Evolutionary conservation across 768 basidiomycete species (phyloP), one percentile per base, ranked within the genome.

Genomic region (Cystobasidium ongulense): DNA sequence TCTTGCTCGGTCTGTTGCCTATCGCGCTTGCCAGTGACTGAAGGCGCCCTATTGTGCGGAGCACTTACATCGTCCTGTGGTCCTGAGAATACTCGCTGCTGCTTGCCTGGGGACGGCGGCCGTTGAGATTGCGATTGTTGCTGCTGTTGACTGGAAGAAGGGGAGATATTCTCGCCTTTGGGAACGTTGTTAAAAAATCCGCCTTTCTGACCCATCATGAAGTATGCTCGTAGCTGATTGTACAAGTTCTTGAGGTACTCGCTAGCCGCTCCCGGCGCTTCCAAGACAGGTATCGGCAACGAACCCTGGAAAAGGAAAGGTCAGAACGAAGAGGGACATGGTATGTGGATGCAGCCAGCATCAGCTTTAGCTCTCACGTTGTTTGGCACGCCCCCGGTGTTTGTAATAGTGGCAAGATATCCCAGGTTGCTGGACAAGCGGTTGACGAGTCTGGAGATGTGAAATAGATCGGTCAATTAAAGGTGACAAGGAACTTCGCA

Each of bases 1-100:
- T 59, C 57, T 23, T 59, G 25, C 25, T 35, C 43, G 7, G 68
- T 53, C 53, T 71, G 50, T 18, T 36, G 29, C 35, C 68, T 29
- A 10, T 59, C 53, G 35, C 68, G 52, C 68, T 71, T 71, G 53
- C 68, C 68, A 38, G 68, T 71, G 27, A 71, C 53, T n/a, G 68
- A 27, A 8, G 50, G 31, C 23, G 54, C 68, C 23, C 33, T 52
- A 3, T 4, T 10, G 21, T 10, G 43, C 38, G 65, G 11, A n/a
- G 65, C 50, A 11, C 7, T 25, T 3, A 13, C 23, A 18, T 67
- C 52, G 8, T 25, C 27, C 36, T 15, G 13, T 41, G 5, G 63
- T 7, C 41, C 59, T 17, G 63, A 50, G 3, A 21, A 50, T 21
- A 7, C 46, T 11, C 46, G 8, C 46, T 50, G 46, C 46, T 50